Evolutionary conservation across 495 filamentous ascomycete species (phyloP), one percentile per base, ranked within the genome.

Genomic region (Aspergillus asperescens): DNA sequence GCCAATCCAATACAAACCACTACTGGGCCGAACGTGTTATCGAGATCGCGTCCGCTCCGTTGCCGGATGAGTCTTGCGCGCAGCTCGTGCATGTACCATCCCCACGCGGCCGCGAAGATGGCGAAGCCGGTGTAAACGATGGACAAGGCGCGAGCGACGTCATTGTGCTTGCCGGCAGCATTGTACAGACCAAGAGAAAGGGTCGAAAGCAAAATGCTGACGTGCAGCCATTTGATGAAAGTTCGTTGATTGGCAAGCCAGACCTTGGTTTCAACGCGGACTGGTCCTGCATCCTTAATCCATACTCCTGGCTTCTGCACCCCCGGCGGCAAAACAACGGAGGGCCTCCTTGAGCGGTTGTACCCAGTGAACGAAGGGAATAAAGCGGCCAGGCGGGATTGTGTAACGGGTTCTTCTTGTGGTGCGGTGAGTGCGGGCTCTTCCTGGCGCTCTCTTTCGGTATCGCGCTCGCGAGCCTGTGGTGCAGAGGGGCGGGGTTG

Each of bases 161-260:
- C 67, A 62, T 95, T 88, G 53, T 75, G 61, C 62, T 82, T 71
- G 19, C 88, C 86, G 10, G 90, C 86, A 0, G 93, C 89, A 61
- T 91, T 93, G 69, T 90, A 96, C 25, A 98, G 71, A 34, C 84
- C 88, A 20, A 98, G 72, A 3, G 88, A 87, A 24, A 98, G 67
- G 20, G 81, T 82, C 8, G 89, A 90, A 7, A 97, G 81, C 23
- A 97, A 76, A 20, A 98, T 78, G 47, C 81, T 85, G 57, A 97
- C 87, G 63, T 97, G 90, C 67, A 96, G 86, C 93, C 93, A 98
- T 65, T 95, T 96, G 66, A 98, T 82, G 61, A 95, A 98, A 0
- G 93, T 98, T 39, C 93, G 82, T 71, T 98, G 89, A 65, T 98
- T 98, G 42, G 93, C 93, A 28, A 98, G 86, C 91, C 93, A 98